Evolutionary conservation across 129 eudicot genomes (phyloP).

Genomic region (Chrysanthemum lavandulifolium): DNA sequence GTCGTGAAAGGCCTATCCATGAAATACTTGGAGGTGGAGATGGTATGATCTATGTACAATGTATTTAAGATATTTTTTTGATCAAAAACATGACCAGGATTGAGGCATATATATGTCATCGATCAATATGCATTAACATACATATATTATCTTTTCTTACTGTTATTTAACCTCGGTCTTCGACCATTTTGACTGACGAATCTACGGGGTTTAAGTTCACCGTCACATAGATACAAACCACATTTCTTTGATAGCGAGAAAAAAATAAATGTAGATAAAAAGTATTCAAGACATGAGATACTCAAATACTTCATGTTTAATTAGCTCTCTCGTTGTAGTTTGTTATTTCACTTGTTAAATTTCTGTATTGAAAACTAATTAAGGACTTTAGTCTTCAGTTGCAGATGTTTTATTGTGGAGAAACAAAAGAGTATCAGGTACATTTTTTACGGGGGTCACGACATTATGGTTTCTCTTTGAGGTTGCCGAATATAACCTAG

Average conservation of each 20-base stretch:
- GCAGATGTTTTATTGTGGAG: conserved; percentile 71
- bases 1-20: conserved; percentile 49
- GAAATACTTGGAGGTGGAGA: conserved; percentile 61
- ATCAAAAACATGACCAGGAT: not conserved
- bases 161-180: too few relatives aligned
- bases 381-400: conserved; percentile 25
- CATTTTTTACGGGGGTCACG: conserved; percentile 24
- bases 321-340: not conserved
- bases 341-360: not conserved
- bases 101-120: not conserved
- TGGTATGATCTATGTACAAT: conserved; percentile 31
- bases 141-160: too few relatives aligned
- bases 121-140: not conserved
- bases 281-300: too few relatives aligned
- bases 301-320: not conserved
- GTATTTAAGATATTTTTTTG: not conserved
- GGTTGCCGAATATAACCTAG: conserved; percentile 49
- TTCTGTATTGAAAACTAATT: not conserved
- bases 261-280: too few relatives aligned
- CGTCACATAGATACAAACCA: too few relatives aligned
- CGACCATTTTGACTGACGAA: too few relatives aligned
- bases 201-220: too few relatives aligned
- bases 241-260: too few relatives aligned
- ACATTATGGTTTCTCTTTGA: conserved; percentile 62
- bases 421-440: conserved; percentile 42